Evolutionary conservation across 495 filamentous ascomycete genomes (phyloP), one percentile per base, ranked within the genome.

Genomic region (Clohesyomyces aquaticus): DNA sequence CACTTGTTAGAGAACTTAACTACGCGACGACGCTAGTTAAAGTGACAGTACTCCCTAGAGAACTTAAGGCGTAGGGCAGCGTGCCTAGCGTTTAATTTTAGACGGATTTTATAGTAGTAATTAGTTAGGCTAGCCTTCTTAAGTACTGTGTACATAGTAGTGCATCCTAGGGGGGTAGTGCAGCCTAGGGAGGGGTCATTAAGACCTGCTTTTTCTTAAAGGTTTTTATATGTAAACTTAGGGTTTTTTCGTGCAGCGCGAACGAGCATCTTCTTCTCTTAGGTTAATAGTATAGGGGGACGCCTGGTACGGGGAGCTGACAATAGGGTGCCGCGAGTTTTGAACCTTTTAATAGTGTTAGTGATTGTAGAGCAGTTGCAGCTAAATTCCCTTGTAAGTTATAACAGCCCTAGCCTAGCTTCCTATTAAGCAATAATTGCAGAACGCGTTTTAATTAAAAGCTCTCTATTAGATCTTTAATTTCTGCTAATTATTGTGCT

Each of bases 1-100:
- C 46, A 49, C 32, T 38, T 38, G 14, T 38, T 38, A 38, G 32
- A 38, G 14, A 38, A 38, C 46, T 49, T 49, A 25, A 49, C 46
- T 22, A 25, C 46, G 10, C 46, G 10, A n/a, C 46, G 21, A 25
- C 22, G 46, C 46, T 49, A 49, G 10, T 25, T 49, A 49, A 49
- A 49, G 21, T 49, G 6, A 8, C 46, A 49, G 46, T 49, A 25
- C 46, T 49, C 22, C 14, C 46, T 49, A 49, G 46, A 2, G 25
- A 49, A 49, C n/a, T 8, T 21, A 22, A 49, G 46, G 16, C 22
- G 46, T 25, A 49, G 21, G 12, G 19, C 10, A 21, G 46, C 46
- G 14, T 23, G 14, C 6, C 46, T 25, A 10, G 12, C 4, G 11
- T 10, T 49, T 49, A 49, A 49, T 49, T 49, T 49, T 3, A 22